Conservation (phyloP, 202 grass and related monocot species). For the Zizania palustris region DNA sequence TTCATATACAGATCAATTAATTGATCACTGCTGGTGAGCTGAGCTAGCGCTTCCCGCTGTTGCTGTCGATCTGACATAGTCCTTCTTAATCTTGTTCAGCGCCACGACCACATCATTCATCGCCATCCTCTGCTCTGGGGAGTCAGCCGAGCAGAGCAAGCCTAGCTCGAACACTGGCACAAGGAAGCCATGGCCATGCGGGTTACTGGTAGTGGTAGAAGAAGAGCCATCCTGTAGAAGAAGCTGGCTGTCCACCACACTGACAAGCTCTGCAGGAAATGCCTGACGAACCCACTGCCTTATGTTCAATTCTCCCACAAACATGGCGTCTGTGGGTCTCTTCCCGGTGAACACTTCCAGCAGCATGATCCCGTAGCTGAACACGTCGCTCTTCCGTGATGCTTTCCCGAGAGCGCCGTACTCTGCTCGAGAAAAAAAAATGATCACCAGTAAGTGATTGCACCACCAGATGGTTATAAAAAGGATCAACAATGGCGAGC, state of each 20-base stretch:
- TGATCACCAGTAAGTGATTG: no score
- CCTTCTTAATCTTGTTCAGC: not conserved
- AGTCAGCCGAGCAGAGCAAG: not conserved
- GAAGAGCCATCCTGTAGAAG: not conserved
- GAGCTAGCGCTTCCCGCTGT: not conserved
- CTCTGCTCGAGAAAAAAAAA: not conserved
- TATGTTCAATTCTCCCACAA: not conserved
- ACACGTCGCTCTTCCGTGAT: not conserved
- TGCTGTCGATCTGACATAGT: not conserved
- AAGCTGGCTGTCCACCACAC: not conserved
- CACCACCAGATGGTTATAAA: no score
- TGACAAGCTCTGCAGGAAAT: not conserved
- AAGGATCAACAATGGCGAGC: no score
- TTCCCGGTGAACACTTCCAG: not conserved
- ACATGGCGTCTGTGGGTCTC: not conserved
- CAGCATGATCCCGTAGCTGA: not conserved
- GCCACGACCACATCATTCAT: not conserved
- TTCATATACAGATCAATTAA: not conserved
- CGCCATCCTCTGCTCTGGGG: not conserved
- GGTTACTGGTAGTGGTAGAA: not conserved
- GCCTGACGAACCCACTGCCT: not conserved
- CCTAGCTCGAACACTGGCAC: not conserved
- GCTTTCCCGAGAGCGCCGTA: not conserved
- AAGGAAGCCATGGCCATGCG: not conserved
- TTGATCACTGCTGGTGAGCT: not conserved